Evolutionary conservation across 305 asterid genomes (phyloP), one percentile per base, ranked within the genome.

Genomic region (Fraxinus angustifolia): DNA sequence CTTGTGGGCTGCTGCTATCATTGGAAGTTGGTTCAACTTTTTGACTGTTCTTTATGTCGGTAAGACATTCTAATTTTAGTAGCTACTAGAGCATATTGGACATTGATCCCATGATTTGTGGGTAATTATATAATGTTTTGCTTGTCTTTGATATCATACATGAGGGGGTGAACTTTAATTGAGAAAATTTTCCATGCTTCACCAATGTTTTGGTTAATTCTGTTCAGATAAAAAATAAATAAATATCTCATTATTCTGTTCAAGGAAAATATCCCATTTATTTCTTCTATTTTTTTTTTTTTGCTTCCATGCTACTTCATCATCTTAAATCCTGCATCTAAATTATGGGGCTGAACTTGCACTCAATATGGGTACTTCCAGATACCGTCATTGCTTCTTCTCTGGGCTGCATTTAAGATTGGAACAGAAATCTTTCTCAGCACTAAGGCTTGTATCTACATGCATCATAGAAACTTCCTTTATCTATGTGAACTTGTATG

Each of bases 1-100:
- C 88, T 90, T 95, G 90, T 88, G 80, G 86, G 87, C 86, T 78
- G 94, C 91, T 84, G 95, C 98, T 79, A 84, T 95, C 33, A 87
- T 94, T 36, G 98, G 97, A 88, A 91, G 93, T 95, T 95, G 97
- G 94, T 95, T 90, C 92, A 95, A 93, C 90, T 87, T 94, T 30
- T 80, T 93, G 79, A 92, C 97, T 6, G 88, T 94, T 79, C 23
- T 91, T 36, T 95, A 89, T 76, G 84, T 95, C 1, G 97, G 99
- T 92, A 81, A 87, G 92, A 33, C 23, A 36, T 14, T 36, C 1
- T 21, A 50, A 75, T 76, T 11, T 10, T 6, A 60, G n/a, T 62
- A 6, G 28, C 65, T 14, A 62, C 1, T 8, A 23, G 28, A 3
- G 33, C 33, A 62, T 19, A 19, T 21, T 21, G 31, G n/a, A 21